Evolutionary conservation across 1,284 basidiomycete species (phyloP).

Genomic region (Ceratobasidium theobromae): DNA sequence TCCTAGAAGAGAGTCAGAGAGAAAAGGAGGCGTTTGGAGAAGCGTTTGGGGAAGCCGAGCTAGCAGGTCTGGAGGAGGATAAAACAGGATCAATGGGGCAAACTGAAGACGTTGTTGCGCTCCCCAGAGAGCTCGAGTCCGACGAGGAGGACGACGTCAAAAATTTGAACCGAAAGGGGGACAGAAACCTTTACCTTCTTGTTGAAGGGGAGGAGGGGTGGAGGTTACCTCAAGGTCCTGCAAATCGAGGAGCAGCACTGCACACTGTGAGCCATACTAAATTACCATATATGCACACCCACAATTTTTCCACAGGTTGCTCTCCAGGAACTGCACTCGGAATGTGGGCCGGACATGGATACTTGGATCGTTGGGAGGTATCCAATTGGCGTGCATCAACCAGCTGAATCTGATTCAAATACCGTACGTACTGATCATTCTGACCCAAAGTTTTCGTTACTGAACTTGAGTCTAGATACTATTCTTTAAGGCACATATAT

Average conservation of each 20-base stretch:
- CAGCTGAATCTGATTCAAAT: slow-evolving; percentile 37
- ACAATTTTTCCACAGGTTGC: slow-evolving; percentile 56
- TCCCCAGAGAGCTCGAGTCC: slow-evolving; percentile 61
- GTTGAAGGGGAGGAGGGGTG: slow-evolving; percentile 67
- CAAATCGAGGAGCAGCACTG: slow-evolving; percentile 64
- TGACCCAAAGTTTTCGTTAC: background rate
- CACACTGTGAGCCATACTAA: slow-evolving; percentile 56
- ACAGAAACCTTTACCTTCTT: slow-evolving; percentile 84
- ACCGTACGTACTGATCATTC: slow-evolving; percentile 9
- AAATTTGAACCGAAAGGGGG: slow-evolving; percentile 78
- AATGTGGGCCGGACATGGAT: slow-evolving; percentile 76
- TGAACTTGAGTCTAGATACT: slow-evolving; percentile 49
- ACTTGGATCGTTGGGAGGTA: slow-evolving; percentile 77
- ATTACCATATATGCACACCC: background rate
- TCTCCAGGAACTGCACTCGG: slow-evolving; percentile 59
- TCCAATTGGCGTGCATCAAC: slow-evolving; percentile 69
- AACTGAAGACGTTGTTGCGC: slow-evolving; percentile 57
- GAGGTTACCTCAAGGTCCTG: slow-evolving; percentile 76
- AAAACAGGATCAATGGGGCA: slow-evolving; percentile 45
- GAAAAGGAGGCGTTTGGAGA: slow-evolving; percentile 72
- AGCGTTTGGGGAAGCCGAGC: slow-evolving; percentile 38
- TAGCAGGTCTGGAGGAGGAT: slow-evolving; percentile 49
- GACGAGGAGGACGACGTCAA: slow-evolving; percentile 64
- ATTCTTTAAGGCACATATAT: slow-evolving; percentile 82
- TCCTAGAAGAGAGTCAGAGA: slow-evolving; percentile 66